Conservation (phyloP, 1,284 basidiomycete species). For the Rhizoctonia solani region DNA sequence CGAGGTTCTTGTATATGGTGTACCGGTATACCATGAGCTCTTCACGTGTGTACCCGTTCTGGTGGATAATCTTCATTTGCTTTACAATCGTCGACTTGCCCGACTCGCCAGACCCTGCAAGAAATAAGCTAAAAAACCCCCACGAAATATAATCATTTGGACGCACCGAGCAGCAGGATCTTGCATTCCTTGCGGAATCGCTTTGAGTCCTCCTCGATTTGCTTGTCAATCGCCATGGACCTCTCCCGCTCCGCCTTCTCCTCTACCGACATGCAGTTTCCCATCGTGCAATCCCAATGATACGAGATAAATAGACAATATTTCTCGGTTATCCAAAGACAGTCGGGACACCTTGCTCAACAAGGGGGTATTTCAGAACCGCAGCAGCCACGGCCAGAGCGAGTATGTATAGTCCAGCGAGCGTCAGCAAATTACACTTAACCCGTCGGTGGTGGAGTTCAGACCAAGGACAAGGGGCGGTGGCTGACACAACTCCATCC, state of each 20-base stretch:
- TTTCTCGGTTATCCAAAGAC: not conserved
- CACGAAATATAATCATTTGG: not conserved
- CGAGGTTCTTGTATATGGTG: slow-evolving; percentile 72
- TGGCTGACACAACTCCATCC: not conserved
- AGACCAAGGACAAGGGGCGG: not conserved
- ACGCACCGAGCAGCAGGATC: slow-evolving; percentile 82
- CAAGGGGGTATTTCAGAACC: too few relatives aligned
- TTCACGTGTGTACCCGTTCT: slow-evolving; percentile 83
- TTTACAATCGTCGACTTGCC: slow-evolving; percentile 97
- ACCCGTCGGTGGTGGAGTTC: not conserved
- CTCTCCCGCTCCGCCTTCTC: slow-evolving; percentile 66
- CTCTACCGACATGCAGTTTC: slow-evolving; percentile 50
- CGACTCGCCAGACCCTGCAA: slow-evolving; percentile 75
- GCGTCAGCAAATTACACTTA: too few relatives aligned
- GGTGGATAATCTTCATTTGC: slow-evolving; percentile 99
- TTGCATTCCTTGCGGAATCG: slow-evolving; percentile 91
- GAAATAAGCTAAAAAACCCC: not conserved
- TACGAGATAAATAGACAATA: too few relatives aligned
- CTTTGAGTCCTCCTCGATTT: slow-evolving; percentile 72
- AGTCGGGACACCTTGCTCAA: slow-evolving; percentile 22
- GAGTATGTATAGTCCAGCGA: too few relatives aligned
- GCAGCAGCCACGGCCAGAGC: too few relatives aligned
- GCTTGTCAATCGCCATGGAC: slow-evolving; percentile 72
- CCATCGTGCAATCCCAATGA: slow-evolving; percentile 26
- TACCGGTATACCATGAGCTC: slow-evolving; percentile 82